Evolutionary conservation across 805 yeast genomes (phyloP).

Genomic region (Debaryomyces maramus): DNA sequence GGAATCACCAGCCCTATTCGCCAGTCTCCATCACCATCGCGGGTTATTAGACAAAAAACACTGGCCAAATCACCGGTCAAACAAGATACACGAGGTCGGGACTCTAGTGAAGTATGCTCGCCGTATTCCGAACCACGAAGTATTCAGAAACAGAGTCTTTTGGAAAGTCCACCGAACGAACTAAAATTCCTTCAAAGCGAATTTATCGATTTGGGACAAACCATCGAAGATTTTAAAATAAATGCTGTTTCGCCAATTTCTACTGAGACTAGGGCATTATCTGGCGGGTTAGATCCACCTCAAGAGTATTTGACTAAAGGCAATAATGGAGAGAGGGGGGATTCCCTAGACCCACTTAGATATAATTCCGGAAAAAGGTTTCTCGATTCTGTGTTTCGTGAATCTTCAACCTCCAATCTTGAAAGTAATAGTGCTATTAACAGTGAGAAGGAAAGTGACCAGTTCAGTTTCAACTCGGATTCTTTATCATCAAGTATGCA

Average conservation of each 20-base stretch:
- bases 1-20: too few relatives aligned
- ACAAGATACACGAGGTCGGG: too few relatives aligned
- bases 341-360: background rate
- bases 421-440: background rate
- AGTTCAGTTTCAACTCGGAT: background rate
- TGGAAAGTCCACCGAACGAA: too few relatives aligned
- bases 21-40: too few relatives aligned
- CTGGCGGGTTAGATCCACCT: too few relatives aligned
- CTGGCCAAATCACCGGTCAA: too few relatives aligned
- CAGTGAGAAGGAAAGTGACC: background rate
- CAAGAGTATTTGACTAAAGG: background rate
- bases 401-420: background rate
- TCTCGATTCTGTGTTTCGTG: background rate
- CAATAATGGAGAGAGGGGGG: background rate
- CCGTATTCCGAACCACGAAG: too few relatives aligned
- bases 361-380: background rate
- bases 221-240: background rate
- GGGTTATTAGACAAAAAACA: too few relatives aligned
- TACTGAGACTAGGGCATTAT: background rate
- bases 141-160: too few relatives aligned
- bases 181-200: background rate
- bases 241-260: constrained; percentile 7
- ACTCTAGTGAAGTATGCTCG: too few relatives aligned
- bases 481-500: background rate
- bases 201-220: background rate